Conservation (phyloP, 345 rosid species). For the Ceriops zippeliana region DNA sequence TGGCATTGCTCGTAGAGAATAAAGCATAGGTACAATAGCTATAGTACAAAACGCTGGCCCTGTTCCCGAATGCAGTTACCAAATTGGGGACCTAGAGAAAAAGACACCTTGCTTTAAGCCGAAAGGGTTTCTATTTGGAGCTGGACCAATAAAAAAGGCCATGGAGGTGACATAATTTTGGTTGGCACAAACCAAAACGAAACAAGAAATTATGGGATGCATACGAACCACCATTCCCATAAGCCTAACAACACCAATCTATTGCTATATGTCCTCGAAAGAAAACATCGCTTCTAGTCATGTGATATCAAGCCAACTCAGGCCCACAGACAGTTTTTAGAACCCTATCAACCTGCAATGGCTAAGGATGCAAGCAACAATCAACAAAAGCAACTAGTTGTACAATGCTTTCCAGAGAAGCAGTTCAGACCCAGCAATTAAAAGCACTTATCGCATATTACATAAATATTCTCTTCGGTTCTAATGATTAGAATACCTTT, state of each 20-base stretch:
- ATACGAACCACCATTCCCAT: constrained; percentile 37
- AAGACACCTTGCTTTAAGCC: constrained; percentile 18
- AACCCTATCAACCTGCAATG: constrained; percentile 27
- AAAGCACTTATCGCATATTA: background rate
- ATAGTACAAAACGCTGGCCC: constrained; percentile 11
- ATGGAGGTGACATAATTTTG: constrained; percentile 23
- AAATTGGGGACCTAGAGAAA: constrained; percentile 30
- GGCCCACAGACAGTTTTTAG: constrained; percentile 38
- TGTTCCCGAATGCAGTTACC: constrained; percentile 21
- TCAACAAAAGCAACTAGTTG: background rate
- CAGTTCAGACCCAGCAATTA: constrained; percentile 3
- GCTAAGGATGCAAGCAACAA: constrained; percentile 33
- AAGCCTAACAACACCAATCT: constrained; percentile 29
- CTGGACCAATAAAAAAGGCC: constrained; percentile 25
- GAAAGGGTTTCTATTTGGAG: constrained; percentile 18
- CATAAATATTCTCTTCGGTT: no score
- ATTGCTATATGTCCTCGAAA: constrained; percentile 37
- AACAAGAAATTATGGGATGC: constrained; percentile 22
- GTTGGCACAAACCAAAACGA: constrained; percentile 28
- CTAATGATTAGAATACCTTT: no score
- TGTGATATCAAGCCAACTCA: constrained; percentile 32
- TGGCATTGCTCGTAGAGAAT: constrained; percentile 24
- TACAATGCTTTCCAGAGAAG: constrained; percentile 15
- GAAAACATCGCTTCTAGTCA: constrained; percentile 42
- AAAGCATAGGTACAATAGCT: constrained; percentile 25